Base-by-base conservation (phyloP, 768 basidiomycete genomes). In the Pleurotus eryngii region DNA sequence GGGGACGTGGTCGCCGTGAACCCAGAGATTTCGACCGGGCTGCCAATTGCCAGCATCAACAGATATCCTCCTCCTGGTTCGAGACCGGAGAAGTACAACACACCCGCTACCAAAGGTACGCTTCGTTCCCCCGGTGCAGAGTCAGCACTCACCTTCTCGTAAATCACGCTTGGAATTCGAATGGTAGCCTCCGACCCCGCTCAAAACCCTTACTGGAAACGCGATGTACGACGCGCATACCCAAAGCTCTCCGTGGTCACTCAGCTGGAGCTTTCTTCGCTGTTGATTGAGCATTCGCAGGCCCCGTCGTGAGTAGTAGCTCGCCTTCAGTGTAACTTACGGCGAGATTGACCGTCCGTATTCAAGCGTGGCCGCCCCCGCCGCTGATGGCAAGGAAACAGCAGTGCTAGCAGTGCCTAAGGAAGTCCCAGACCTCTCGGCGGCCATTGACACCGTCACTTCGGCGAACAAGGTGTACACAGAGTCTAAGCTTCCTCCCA, bases 131-230 rank as follows among this genome's bases (percentile, higher is more conserved):
- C 42, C n/a, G 12, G 15, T 24, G 39, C 3, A 18, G 46, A 20
- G 20, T 2, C 18, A 6, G 20, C 6, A 37, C 37, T 14, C 46
- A 40, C 40, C 45, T 49, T 56, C 43, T 63, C 18, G 26, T 15
- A 17, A 48, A 15, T 20, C 1, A 35, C 30, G 11, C 30, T 35
- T 35, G 8, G 30, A 30, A 9, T 56, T 51, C 20, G 4, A 35
- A 35, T 56, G 46, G n/a, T 53, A 91, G 91, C 90, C 20, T 93
- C 91, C 43, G 92, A 94, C 72, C 83, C 83, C 39, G 92, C 92
- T 30, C 81, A 92, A 76, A 93, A 92, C 71, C 90, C 90, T 56
- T 98, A 98, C 80, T 95, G 89, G 87, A 96, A 96, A 73, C 90
- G 95, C 60, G 95, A 97, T 74, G 90, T 95, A 65, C 86, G 94